Base-by-base conservation (phyloP, 768 basidiomycete species). In the Gymnopilus junonius region DNA sequence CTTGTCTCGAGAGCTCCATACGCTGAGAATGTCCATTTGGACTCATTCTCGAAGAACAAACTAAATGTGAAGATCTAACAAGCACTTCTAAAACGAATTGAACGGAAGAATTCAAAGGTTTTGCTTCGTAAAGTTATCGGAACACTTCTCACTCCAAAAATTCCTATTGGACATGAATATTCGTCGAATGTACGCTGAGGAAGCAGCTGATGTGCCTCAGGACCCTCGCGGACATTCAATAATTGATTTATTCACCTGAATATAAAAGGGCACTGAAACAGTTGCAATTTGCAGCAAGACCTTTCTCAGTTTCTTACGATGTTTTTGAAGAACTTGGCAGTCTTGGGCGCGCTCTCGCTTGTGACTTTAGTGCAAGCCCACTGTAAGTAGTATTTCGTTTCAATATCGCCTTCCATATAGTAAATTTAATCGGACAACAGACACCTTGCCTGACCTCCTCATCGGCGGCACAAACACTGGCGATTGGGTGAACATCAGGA, bases 371-470 rank as follows among this genome's bases (percentile, higher is more conserved):
- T 65, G 27, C 65, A 70, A 29, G 58, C 69, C 27, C 74, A 74
- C 65, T 76, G 73, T 73, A 29, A 32, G 74, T 67, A 6, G 17
- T 10, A 25, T 1, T 29, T 17, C 15, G 8, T 46, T 46, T 15
- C 15, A 20, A 56, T 17, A 2, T 31, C 25, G 1, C 27, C 17
- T 35, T 29, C n/a, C 17, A n/a, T 42, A 32, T 35, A 4, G 21
- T 42, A 14, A 53, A 17, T 21, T 11, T 39, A 29, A 20, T n/a
- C 17, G 27, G 6, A 25, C 17, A 10, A 29, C 51, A 83, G 81
- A 83, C 69, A 83, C 81, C 8, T 81, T 83, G 69, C 79, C 80
- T 6, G 76, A 79, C 23, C 73, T 84, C 40, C 74, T 80, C 39
- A 75, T 78, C 23, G 75, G 75, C 32, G 82, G 82, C 11, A 67